Evolutionary conservation across 495 filamentous ascomycete species (phyloP).

Genomic region (Daldinia vernicosa): DNA sequence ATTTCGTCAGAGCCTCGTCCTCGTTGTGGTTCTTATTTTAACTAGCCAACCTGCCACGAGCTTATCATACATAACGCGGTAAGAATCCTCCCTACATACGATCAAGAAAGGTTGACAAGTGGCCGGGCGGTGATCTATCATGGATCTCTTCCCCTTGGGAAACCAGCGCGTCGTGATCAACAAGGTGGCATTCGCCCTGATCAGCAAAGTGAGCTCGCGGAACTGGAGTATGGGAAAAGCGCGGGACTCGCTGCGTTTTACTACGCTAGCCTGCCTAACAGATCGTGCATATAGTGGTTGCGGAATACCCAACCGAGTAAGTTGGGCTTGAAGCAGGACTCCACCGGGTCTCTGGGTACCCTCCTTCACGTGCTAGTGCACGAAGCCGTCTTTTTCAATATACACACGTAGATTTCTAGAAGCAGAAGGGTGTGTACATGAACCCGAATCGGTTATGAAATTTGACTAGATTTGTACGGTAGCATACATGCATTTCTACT

Average conservation of each 20-base stretch:
- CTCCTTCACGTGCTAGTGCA: conserved; percentile 36
- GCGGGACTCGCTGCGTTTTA: conserved; percentile 18
- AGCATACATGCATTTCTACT: background rate
- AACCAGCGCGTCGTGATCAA: conserved; percentile 27
- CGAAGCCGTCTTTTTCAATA: conserved; percentile 10
- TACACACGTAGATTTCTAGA: conserved; percentile 13
- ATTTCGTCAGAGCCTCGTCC: conserved; percentile 37
- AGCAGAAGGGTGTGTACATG: conserved; percentile 3
- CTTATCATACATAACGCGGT: conserved; percentile 14
- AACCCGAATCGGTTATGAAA: conserved; percentile 7
- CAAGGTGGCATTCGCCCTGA: conserved; percentile 33
- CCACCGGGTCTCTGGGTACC: conserved; percentile 27
- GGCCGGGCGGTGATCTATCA: conserved; percentile 17
- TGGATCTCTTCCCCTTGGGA: conserved; percentile 35
- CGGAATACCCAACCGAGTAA: conserved; percentile 35
- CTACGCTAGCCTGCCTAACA: conserved; percentile 32
- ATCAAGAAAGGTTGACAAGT: conserved; percentile 18
- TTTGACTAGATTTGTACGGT: background rate
- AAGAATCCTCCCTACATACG: conserved; percentile 9
- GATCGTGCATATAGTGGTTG: conserved; percentile 16
- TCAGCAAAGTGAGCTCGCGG: conserved; percentile 34
- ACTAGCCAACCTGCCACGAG: conserved; percentile 21
- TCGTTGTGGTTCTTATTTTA: conserved; percentile 24
- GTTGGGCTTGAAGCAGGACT: conserved; percentile 36
- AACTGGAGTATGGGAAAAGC: conserved; percentile 12